Percentiles rank a stretch among this genome's conserved stretches.
Conservation (phyloP, 768 basidiomycete species). For the Tephrocybe sp. region DNA sequence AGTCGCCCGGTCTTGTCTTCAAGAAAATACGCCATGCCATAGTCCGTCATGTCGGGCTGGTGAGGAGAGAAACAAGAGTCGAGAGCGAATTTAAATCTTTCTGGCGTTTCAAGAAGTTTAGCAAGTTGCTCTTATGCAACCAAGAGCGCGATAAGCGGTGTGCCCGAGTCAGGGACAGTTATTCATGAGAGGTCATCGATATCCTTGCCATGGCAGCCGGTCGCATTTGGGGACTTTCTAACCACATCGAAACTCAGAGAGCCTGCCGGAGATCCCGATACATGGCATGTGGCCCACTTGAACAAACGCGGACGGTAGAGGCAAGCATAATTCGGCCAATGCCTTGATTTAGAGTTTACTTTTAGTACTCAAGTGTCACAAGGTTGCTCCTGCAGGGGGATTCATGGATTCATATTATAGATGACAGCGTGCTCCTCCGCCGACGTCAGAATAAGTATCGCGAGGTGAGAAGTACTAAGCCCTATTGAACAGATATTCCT, state of each 20-base stretch:
- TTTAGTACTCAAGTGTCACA: neutral
- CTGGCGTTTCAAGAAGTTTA: neutral
- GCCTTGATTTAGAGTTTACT: neutral
- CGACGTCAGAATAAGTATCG: neutral
- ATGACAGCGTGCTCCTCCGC: neutral
- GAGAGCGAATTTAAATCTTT: neutral
- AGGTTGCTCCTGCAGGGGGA: neutral
- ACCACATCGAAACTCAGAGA: too few relatives aligned
- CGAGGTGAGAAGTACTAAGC: neutral
- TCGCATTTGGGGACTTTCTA: too few relatives aligned
- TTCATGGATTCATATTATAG: too few relatives aligned
- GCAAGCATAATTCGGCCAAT: neutral
- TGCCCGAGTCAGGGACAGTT: too few relatives aligned
- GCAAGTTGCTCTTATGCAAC: too few relatives aligned
- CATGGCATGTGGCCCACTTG: neutral
- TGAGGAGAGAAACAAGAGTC: neutral
- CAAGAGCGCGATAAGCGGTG: too few relatives aligned
- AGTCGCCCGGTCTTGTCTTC: conserved; percentile 59
- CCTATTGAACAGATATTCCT: neutral
- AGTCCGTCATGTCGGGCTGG: conserved; percentile 28
- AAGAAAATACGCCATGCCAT: conserved; percentile 60
- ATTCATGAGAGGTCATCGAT: too few relatives aligned
- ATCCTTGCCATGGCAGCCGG: too few relatives aligned
- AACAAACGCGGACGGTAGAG: neutral
- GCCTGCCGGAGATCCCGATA: too few relatives aligned